Evolutionary conservation across 805 yeast genomes (phyloP), one percentile per base, ranked within the genome.

Genomic region (Schizosaccharomyces octosporus): DNA sequence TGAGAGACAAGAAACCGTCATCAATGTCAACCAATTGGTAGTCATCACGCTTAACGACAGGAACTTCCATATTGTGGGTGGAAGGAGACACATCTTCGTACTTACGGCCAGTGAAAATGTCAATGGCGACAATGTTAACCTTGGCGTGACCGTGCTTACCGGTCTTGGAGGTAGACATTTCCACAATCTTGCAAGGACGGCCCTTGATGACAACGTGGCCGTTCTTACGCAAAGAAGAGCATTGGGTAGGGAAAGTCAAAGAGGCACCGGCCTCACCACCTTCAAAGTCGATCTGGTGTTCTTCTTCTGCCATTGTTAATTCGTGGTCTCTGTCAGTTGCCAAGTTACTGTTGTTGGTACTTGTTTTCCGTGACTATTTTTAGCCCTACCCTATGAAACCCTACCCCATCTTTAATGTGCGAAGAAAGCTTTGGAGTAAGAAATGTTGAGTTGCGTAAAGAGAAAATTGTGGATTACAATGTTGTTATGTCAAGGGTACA

Each of bases 111-210:
- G 98, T 93, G 90, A 93, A 93, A 77, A 93, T 90, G 77, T 93
- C 98, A 72, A 86, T 83, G 75, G 97, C 97, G 69, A 93, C 97
- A 79, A 93, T 83, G 79, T 93, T 97, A 78, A 93, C 98, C 84
- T 93, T 93, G 76, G 98, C 98, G 93, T 93, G 98, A 81, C 98
- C 98, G 85, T 93, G 98, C 97, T 93, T 93, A 80, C 98, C 98
- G 71, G 98, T 93, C 85, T 93, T 93, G 73, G 98, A 93, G 74
- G 98, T 93, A 66, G 98, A 93, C 98, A 93, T 93, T 77, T 93
- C 98, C 72, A 93, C 95, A 78, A 93, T 93, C 67, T 93, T 93
- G 83, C 97, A 93, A 76, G 98, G 98, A 83, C 98, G 94, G 73
- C 87, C 81, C 82, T 93, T 93, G 81, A 90, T 93, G 71, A 84